A percentile compares a stretch with the other conserved stretches of the same genome.
These are phyloP conservation scores for Scutellaria barbata DNA, from an alignment of 257 asterid species.

Conservation along the genomic window DNA sequence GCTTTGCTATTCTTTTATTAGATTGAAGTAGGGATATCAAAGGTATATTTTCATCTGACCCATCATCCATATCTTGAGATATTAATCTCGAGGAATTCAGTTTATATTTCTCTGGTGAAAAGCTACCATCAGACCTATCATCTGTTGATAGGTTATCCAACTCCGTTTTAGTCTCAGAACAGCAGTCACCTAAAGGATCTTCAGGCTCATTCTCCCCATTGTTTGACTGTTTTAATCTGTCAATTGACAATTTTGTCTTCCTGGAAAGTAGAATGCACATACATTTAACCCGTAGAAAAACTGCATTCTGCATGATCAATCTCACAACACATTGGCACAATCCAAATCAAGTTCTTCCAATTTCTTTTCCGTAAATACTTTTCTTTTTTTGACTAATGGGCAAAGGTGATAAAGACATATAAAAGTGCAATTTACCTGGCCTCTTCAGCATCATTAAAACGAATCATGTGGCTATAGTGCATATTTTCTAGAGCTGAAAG, in stretches of 20 bases:
- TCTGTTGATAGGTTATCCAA: slow-evolving; percentile 56
- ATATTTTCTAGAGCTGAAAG: slow-evolving; percentile 90
- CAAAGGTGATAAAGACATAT: slow-evolving; percentile 24
- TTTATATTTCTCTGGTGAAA: slow-evolving; percentile 45
- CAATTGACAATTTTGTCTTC: slow-evolving; percentile 63
- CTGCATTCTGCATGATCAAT: slow-evolving; percentile 18
- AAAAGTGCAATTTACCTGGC: slow-evolving; percentile 61
- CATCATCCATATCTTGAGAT: slow-evolving; percentile 49
- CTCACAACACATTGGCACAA: slow-evolving; percentile 7
- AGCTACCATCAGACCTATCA: slow-evolving; percentile 55
- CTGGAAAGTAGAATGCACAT: slow-evolving; percentile 49
- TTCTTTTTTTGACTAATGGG: slow-evolving; percentile 10
- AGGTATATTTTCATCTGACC: slow-evolving; percentile 50
- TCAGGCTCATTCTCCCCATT: slow-evolving; percentile 47
- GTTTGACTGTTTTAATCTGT: slow-evolving; percentile 58
- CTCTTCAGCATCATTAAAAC: slow-evolving; percentile 82
- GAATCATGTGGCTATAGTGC: slow-evolving; percentile 93
- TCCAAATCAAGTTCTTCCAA: neutral
- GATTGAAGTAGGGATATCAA: slow-evolving; percentile 55
- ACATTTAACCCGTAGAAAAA: neutral
- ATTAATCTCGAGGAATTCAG: slow-evolving; percentile 43
- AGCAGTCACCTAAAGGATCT: slow-evolving; percentile 50
- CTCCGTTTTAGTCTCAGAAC: slow-evolving; percentile 84
- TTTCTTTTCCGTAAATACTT: slow-evolving; percentile 22
- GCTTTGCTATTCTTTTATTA: slow-evolving; percentile 46